Evolutionary conservation across 1,284 basidiomycete species (phyloP), one percentile per base, ranked within the genome.

Genomic region (Marasmius sp.): DNA sequence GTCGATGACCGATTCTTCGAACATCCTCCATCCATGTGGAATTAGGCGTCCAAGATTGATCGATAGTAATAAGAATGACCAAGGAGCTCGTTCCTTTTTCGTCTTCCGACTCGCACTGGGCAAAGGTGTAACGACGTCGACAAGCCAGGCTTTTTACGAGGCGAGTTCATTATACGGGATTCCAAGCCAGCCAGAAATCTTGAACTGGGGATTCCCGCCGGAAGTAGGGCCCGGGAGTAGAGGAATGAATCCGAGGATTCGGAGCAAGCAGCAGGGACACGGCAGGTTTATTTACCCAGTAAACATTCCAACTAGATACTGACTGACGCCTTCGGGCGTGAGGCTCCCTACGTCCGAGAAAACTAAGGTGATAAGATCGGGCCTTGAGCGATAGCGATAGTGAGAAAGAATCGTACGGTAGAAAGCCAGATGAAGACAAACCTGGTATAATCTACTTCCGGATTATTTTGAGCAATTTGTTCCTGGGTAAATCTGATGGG

Each of bases 331-430:
- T 74, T 92, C 91, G 47, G 95, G 95, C 18, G 95, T 96, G 65
- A 97, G 79, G 65, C 93, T 93, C 39, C 95, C 95, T 33, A 96
- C 91, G 67, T 97, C 95, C 61, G 92, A 94, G 70, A 97, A 93
- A 38, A 97, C 91, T 38, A 96, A 82, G 12, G 92, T 91, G 68
- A 97, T 95, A 67, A 95, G 77, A 77, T 95, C 91, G 64, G 93
- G 92, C 70, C 91, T 93, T 72, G 51, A 62, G 45, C 16, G 45
- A 47, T 47, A 41, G 36, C 61, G 54, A 54, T 47, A 63, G 51
- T 62, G 68, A 64, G 61, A 56, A 56, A 67, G 59, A 58, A 63
- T 65, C 66, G 62, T 59, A 60, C 53, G 52, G 59, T 59, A 56
- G 60, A 63, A 63, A 41, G 43, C 59, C 33, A 34, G 38, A 36